A percentile compares a stretch with the other conserved stretches of the same genome.
Conservation (phyloP, 192 early-diverging fungal species). For the Rhizoclosmatium sp. region DNA sequence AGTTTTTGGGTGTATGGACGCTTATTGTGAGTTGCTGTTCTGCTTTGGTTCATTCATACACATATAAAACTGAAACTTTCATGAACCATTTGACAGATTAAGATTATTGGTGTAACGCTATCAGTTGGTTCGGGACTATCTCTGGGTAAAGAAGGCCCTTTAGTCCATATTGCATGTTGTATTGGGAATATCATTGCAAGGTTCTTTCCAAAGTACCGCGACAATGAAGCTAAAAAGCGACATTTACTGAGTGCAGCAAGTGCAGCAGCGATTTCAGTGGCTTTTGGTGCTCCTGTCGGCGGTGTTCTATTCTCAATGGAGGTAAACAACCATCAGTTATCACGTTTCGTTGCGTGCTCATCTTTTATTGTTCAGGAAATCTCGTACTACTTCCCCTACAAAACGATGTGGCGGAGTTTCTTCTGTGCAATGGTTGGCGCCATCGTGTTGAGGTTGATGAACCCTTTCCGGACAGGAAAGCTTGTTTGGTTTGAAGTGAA, state of each 20-base stretch:
- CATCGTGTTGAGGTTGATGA: slow-evolving; percentile 72
- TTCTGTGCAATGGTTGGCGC: slow-evolving; percentile 97
- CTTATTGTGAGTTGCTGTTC: slow-evolving; percentile 66
- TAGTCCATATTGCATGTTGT: slow-evolving; percentile 95
- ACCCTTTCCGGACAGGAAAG: slow-evolving; percentile 97
- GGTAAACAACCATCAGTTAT: slow-evolving; percentile 8
- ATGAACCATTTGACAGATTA: slow-evolving; percentile 49
- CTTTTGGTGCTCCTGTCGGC: slow-evolving; percentile 97
- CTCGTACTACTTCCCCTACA: slow-evolving; percentile 91
- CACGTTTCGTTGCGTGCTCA: no score
- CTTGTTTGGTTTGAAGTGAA: slow-evolving; percentile 93
- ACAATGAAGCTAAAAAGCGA: slow-evolving; percentile 74
- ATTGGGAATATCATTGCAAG: slow-evolving; percentile 88
- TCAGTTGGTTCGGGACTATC: slow-evolving; percentile 57
- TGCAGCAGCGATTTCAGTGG: slow-evolving; percentile 96
- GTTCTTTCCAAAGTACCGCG: slow-evolving; percentile 77
- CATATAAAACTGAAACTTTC: slow-evolving; percentile 3
- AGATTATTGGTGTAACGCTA: slow-evolving; percentile 79
- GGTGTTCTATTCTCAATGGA: slow-evolving; percentile 81
- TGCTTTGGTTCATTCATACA: background rate
- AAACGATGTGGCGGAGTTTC: slow-evolving; percentile 96
- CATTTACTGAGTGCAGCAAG: slow-evolving; percentile 70
- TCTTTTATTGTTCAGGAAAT: slow-evolving; percentile 67
- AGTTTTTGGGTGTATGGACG: slow-evolving; percentile 90
- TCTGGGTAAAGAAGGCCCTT: slow-evolving; percentile 80